Evolutionary conservation across 176 grass and related monocot species (phyloP), one percentile per base, ranked within the genome.

Genomic region (Paspalum notatum): DNA sequence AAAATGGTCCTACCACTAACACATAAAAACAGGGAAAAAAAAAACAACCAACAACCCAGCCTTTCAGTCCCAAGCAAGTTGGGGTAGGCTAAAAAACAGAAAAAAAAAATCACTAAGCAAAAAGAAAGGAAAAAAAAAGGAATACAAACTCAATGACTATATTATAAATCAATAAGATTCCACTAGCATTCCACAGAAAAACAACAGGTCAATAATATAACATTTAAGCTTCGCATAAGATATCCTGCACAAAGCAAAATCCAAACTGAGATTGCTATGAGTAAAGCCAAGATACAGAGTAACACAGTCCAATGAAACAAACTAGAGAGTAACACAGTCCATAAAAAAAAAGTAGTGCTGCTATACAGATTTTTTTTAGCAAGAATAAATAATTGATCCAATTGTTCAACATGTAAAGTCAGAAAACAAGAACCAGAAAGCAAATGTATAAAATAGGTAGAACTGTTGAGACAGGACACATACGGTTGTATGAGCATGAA

Each of bases 401-500:
- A 53, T 40, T 45, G 47, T 46, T 70, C 39, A 49, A 71, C 14
- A 39, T 50, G 7, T 24, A 65, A 80, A 71, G 17, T 43, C 37
- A 38, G 43, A 59, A 87, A 76, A 45, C 2, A 48, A 73, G 17
- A 64, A 63, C 9, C 15, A 64, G 15, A 42, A 66, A 83, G 1
- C 54, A 66, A 67, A 63, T 56, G 18, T n/a, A 63, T 77, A 82
- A 22, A 20, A 62, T 60, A 48, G 42, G 48, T 62, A 66, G 62
- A 81, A 70, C 6, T 51, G 50, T 54, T 58, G 61, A 60, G n/a
- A 62, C 60, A 17, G 75, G 50, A 54, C 68, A 91, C 92, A 61
- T 94, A 97, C 95, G 60, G 85, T 94, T 44, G 60, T 87, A 67
- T 97, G 92, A 50, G 95, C 80, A 84, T 97, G 95, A 62, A 97